phyloP scores from a whole-genome alignment of 2,329 filamentous ascomycete species.

The Plectosphaerella plurivora region DNA sequence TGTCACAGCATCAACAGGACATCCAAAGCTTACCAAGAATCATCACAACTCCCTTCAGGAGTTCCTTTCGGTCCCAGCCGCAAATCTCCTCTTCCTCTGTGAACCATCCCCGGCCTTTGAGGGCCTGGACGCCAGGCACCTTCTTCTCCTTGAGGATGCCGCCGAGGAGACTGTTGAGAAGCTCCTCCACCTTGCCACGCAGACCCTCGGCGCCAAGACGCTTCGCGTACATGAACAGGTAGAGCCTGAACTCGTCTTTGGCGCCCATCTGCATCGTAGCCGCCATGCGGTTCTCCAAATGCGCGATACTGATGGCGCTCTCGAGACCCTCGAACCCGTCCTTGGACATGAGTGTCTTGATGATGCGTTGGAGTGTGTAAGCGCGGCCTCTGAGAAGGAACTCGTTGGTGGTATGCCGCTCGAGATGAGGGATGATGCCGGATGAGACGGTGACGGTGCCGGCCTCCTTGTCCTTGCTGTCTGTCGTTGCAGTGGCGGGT shows the following conservation, averaged over 20 bases:
- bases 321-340: conserved; percentile 94
- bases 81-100: conserved; percentile 70
- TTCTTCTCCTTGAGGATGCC: conserved; percentile 59
- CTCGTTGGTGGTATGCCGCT: conserved; percentile 92
- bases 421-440: conserved; percentile 87
- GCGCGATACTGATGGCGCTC: conserved; percentile 84
- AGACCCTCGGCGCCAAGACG: conserved; percentile 86
- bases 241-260: conserved; percentile 87
- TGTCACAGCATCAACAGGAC: neutral
- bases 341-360: conserved; percentile 81
- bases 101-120: conserved; percentile 53
- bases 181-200: conserved; percentile 85
- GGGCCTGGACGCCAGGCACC: conserved; percentile 35
- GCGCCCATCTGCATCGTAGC: conserved; percentile 81
- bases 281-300: conserved; percentile 91
- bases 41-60: conserved; percentile 86
- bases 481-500: conserved; percentile 43
- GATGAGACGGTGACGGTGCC: conserved; percentile 67
- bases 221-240: conserved; percentile 98
- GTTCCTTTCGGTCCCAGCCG: conserved; percentile 83
- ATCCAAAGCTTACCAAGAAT: conserved; percentile 69
- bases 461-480: conserved; percentile 38
- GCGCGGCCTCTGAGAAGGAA: conserved; percentile 87
- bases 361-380: conserved; percentile 83
- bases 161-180: conserved; percentile 77